phyloP scores from a whole-genome alignment of 257 asterid genomes.

The Haberlea rhodopensis region DNA sequence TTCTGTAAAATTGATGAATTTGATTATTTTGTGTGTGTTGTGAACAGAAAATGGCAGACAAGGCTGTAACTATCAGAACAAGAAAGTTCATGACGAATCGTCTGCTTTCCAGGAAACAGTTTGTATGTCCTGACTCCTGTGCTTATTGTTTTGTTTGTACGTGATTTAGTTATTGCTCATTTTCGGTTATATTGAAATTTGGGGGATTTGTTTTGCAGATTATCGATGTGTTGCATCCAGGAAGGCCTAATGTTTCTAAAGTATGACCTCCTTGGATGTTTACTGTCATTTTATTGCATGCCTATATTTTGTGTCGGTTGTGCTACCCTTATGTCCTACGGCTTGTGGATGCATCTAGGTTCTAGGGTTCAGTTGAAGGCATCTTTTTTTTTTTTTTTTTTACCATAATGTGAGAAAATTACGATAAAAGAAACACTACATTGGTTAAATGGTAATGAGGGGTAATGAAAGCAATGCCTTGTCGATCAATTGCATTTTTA shows the following conservation, averaged over 20 bases:
- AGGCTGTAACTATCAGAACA: constrained; percentile 64
- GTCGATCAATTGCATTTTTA: no score
- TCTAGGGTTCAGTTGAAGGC: no score
- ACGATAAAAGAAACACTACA: no score
- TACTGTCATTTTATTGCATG: background rate
- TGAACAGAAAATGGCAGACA: constrained; percentile 58
- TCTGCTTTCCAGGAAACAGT: constrained; percentile 71
- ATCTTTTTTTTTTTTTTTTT: no score
- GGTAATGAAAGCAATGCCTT: no score
- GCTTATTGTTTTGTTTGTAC: background rate
- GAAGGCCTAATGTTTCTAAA: constrained; percentile 69
- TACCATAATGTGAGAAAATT: no score
- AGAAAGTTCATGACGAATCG: no score
- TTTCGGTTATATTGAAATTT: background rate
- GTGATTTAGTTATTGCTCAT: background rate
- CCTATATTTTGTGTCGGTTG: no score
- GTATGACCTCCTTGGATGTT: constrained; percentile 23
- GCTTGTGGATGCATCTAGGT: background rate
- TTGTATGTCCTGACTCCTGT: constrained; percentile 34
- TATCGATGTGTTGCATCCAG: no score
- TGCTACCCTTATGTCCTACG: background rate
- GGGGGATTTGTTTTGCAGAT: constrained; percentile 22
- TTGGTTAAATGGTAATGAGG: no score
- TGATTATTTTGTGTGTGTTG: background rate
- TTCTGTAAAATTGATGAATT: background rate